phyloP scores from a whole-genome alignment of 768 basidiomycete species.

The Suillus plorans region DNA sequence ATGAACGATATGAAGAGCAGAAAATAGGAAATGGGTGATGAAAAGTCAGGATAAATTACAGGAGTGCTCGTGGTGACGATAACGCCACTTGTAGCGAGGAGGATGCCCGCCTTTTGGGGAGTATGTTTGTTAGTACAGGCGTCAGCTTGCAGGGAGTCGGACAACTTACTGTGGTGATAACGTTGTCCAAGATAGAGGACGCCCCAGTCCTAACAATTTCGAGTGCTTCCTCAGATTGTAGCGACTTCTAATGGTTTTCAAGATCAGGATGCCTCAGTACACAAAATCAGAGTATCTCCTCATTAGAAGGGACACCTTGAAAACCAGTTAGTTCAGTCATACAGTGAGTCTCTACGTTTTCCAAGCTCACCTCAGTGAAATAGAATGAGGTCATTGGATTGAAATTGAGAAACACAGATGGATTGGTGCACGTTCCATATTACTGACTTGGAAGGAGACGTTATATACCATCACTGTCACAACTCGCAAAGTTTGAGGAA shows the following conservation, averaged over 20 bases:
- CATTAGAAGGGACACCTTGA: background rate
- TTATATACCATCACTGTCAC: too few species aligned
- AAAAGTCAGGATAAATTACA: background rate
- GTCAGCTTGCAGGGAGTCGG: background rate
- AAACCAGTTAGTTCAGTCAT: too few species aligned
- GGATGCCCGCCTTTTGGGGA: background rate
- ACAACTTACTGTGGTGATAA: background rate
- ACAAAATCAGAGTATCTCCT: background rate
- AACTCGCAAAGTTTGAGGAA: too few species aligned
- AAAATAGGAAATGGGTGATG: background rate
- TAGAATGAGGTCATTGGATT: too few species aligned
- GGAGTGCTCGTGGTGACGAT: background rate
- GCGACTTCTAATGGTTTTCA: background rate
- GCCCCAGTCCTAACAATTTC: background rate
- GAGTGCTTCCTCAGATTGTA: background rate
- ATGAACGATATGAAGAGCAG: background rate
- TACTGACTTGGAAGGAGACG: too few species aligned
- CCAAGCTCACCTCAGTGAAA: too few species aligned
- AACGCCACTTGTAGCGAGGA: background rate
- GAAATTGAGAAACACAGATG: too few species aligned
- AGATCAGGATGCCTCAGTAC: background rate
- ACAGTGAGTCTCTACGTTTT: too few species aligned
- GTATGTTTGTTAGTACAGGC: background rate
- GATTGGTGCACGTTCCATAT: too few species aligned
- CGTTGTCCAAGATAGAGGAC: background rate